Evolutionary conservation across 2,329 filamentous ascomycete genomes (phyloP), one percentile per base, ranked within the genome.

Genomic region (Monilinia polystroma): DNA sequence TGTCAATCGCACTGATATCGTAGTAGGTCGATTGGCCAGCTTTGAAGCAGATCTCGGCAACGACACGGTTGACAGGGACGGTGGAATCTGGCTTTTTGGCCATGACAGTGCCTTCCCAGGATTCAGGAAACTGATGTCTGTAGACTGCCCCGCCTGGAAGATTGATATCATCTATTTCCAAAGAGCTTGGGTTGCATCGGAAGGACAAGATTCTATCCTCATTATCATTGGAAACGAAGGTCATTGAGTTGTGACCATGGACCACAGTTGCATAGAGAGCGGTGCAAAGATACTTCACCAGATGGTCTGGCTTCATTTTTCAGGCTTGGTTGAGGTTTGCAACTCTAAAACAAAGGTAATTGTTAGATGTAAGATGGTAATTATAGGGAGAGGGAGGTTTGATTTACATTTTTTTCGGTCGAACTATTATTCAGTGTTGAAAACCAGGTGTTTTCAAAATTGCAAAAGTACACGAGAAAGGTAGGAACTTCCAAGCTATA

Each of bases 261-360:
- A 23, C 20, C 12, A 3, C 14, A 23, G 18, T 5, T 29, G 16
- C 2, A 45, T 6, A 1, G 55, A 32, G 0, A 41, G 7, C 14
- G 7, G 0, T 2, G 20, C 2, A 3, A 0, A 29, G 0, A 2
- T 10, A 14, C 2, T 11, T 10, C 1, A 6, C 0, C 8, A 14
- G 2, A n/a, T 12, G 11, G 1, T 29, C 4, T 29, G 11, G 1
- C 38, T 41, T 26, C 57, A 59, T 59, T 43, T 2, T 49, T 8
- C 3, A n/a, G 11, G 26, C 29, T 8, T 47, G 0, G 18, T n/a
- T 18, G 47, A 26, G 2, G 18, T 16, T 1, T 49, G 20, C 26
- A 10, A 2, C 20, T 49, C 20, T 32, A 14, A 20, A 32, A 26
- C 14, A 20, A 4, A 45, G 18, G 32, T 20, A 18, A 47, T 47